Evolutionary conservation across 78 protist genomes (phyloP).

Genomic region (Neovahlkampfia damariscottae): DNA sequence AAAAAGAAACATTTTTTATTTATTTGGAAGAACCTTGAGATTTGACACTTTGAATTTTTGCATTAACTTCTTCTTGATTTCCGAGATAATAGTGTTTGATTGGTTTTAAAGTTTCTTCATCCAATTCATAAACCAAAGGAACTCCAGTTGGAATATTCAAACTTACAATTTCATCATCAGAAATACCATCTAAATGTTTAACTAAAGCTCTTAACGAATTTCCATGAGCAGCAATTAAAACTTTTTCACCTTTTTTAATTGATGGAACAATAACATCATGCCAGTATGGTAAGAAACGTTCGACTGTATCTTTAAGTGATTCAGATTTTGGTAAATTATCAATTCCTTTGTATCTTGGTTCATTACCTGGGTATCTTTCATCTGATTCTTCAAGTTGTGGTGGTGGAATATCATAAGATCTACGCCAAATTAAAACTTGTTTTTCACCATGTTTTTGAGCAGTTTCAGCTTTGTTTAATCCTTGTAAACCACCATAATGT

Average conservation of each 20-base stretch:
- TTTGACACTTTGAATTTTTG: constrained; percentile 47
- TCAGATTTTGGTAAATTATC: constrained; percentile 60
- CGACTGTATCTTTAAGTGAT: constrained; percentile 62
- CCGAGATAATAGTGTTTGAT: constrained; percentile 45
- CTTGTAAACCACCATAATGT: constrained; percentile 83
- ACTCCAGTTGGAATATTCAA: constrained; percentile 80
- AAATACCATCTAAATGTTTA: constrained; percentile 62
- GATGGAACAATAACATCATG: constrained; percentile 46
- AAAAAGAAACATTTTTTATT: not conserved
- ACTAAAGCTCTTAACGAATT: constrained; percentile 80
- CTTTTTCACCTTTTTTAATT: constrained; percentile 55
- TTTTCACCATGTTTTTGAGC: constrained; percentile 73
- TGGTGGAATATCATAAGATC: constrained; percentile 74
- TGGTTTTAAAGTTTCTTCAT: constrained; percentile 39
- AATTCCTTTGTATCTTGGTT: constrained; percentile 36
- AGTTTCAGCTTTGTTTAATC: constrained; percentile 70
- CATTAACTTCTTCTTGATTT: constrained; percentile 31
- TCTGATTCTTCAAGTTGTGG: constrained; percentile 49
- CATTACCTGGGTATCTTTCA: constrained; percentile 47
- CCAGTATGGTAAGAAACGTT: constrained; percentile 71
- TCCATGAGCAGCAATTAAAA: constrained; percentile 83
- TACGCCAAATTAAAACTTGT: constrained; percentile 73
- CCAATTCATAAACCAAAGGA: constrained; percentile 67
- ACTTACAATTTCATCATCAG: constrained; percentile 50
- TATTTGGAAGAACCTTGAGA: constrained; percentile 28